phyloP scores from a whole-genome alignment of 345 rosid genomes.

The Populus tremula region DNA sequence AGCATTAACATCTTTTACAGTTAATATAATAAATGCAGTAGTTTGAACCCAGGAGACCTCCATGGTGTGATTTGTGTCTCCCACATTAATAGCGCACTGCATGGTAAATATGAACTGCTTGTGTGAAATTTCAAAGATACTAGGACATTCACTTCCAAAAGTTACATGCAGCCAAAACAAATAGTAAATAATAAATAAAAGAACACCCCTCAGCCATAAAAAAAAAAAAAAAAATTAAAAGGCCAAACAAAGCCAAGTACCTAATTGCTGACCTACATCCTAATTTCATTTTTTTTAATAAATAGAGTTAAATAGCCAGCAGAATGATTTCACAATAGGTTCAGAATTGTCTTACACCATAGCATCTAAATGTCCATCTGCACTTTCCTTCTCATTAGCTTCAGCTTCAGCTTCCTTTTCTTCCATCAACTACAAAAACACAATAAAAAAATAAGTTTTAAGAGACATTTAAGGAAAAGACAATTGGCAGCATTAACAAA shows the following conservation, averaged over 20 bases:
- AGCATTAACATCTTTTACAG: not conserved
- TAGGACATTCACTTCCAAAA: not conserved
- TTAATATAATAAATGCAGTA: not conserved
- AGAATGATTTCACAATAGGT: constrained; percentile 13
- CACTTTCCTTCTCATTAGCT: constrained; percentile 78
- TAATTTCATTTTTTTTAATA: not conserved
- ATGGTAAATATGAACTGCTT: not conserved
- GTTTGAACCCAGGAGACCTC: not conserved
- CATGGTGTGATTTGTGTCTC: not conserved
- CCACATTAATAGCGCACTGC: not conserved
- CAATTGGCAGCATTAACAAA: not conserved
- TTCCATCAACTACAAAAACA: constrained; percentile 75
- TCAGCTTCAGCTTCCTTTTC: constrained; percentile 86
- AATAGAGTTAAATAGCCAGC: constrained; percentile 12
- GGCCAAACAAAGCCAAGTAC: not conserved
- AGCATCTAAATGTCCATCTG: constrained; percentile 47
- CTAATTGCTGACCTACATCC: not conserved
- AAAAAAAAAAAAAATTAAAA: not conserved
- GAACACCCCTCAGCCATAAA: not conserved
- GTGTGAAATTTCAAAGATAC: not conserved
- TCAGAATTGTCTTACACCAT: constrained; percentile 56
- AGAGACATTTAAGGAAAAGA: not conserved
- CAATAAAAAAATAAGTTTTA: constrained; percentile 10
- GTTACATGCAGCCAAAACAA: not conserved
- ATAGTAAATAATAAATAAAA: not conserved